A percentile compares a stretch with the other conserved stretches of the same genome.
Evolutionary conservation across 2,329 filamentous ascomycete genomes (phyloP).

Genomic region (Lasiodiplodia sp.): DNA sequence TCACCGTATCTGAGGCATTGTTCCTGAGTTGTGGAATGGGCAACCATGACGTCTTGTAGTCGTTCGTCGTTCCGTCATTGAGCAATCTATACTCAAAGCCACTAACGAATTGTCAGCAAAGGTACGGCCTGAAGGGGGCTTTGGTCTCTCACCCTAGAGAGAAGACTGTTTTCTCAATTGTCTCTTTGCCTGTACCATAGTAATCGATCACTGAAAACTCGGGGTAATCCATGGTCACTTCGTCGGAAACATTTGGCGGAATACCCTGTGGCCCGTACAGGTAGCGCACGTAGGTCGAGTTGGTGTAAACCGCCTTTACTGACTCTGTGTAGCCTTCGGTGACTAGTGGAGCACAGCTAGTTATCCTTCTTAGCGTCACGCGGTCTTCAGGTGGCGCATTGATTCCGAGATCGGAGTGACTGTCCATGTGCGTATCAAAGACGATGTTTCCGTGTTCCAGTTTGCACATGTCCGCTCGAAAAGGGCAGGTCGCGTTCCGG

Average conservation of each 20-base stretch:
- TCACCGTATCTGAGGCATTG: constrained; percentile 40
- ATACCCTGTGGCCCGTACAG: not conserved
- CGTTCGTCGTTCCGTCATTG: not conserved
- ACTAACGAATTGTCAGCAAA: not conserved
- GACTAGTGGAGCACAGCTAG: constrained; percentile 30
- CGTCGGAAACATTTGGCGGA: not conserved
- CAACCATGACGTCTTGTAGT: not conserved
- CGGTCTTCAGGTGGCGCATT: constrained; percentile 33
- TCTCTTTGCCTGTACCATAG: too few relatives aligned
- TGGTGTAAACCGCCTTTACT: not conserved
- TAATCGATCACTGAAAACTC: not conserved
- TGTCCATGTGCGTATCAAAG: constrained; percentile 35
- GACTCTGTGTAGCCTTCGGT: constrained; percentile 20
- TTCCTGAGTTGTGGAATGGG: constrained; percentile 41
- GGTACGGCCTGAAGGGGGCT: too few relatives aligned
- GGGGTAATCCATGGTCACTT: not conserved
- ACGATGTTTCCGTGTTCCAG: constrained; percentile 30
- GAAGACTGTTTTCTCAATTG: too few relatives aligned
- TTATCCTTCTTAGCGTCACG: constrained; percentile 21
- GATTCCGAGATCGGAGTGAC: constrained; percentile 34
- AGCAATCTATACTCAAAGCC: not conserved
- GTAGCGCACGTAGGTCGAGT: not conserved
- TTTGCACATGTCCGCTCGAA: constrained; percentile 30
- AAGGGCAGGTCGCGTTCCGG: constrained; percentile 31
- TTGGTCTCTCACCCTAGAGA: not conserved